Evolutionary conservation across 331 rosid genomes (phyloP).

Genomic region (Saraca asoca): DNA sequence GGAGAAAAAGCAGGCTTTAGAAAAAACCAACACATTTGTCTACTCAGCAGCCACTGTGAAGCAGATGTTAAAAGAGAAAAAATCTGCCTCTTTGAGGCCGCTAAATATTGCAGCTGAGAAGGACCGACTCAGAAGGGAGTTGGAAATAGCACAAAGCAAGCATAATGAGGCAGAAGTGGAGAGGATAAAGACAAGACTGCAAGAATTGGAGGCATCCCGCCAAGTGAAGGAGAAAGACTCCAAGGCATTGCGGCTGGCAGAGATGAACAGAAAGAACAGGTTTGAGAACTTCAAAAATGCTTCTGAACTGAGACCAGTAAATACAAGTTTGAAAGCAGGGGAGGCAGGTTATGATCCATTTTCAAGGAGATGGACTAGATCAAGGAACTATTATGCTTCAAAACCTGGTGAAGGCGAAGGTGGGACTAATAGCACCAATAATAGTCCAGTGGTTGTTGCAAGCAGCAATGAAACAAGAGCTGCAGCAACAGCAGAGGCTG

Average conservation of each 20-base stretch:
- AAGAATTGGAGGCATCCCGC: conserved; percentile 72
- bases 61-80: conserved; percentile 91
- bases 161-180: conserved; percentile 63
- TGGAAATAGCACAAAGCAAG: conserved; percentile 70
- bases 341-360: conserved; percentile 98
- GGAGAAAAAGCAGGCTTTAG: conserved; percentile 68
- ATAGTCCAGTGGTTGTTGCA: conserved; percentile 30
- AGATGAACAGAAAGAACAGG: conserved; percentile 95
- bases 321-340: conserved; percentile 68
- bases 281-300: conserved; percentile 96
- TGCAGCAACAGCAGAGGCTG: conserved; percentile 44
- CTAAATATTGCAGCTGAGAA: conserved; percentile 90
- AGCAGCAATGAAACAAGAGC: conserved; percentile 40
- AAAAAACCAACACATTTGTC: conserved; percentile 62
- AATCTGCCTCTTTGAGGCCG: conserved; percentile 77
- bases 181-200: conserved; percentile 67
- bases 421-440: conserved; percentile 43
- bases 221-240: conserved; percentile 56
- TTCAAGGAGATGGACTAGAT: conserved; percentile 99
- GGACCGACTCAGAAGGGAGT: conserved; percentile 72
- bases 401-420: conserved; percentile 57
- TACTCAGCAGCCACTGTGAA: conserved; percentile 93
- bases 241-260: conserved; percentile 85
- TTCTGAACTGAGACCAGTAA: conserved; percentile 64
- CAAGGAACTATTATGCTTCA: conserved; percentile 80